Evolutionary conservation across 108 stramenopile genomes (phyloP), one percentile per base, ranked within the genome.

Genomic region (Fragilaria radians): DNA sequence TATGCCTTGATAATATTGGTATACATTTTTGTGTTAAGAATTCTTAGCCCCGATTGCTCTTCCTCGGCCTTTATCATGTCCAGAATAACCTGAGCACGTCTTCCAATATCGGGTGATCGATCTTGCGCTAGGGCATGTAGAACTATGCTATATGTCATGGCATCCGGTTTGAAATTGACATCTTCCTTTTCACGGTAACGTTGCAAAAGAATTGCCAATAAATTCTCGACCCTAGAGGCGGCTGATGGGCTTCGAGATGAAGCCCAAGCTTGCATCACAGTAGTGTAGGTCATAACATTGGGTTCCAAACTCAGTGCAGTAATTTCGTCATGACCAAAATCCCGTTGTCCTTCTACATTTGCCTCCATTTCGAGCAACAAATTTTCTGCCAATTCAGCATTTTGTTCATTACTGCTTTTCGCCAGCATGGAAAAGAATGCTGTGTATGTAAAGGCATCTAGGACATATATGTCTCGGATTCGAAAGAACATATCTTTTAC

Each of bases 211-310:
- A 65, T 55, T 5, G 65, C 46, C 28, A 88, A 54, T 1, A 88
- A 28, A 11, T 71, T 69, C 4, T 66, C 61, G 14, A 82, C 86
- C 48, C 65, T 73, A 50, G 75, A 70, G 5, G 78, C 76, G 0
- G 77, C 82, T 52, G 71, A 65, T 25, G 65, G 14, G 24, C 56
- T 47, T 11, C 76, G 72, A 53, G 77, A 76, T 62, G 80, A 82
- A 9, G 82, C 80, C 82, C 82, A 88, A 18, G 79, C 79, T 31
- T 72, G 68, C 42, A 88, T 68, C 0, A 88, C 80, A 32, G 65
- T 71, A 7, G 83, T 82, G 62, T 78, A 73, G 57, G 77, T 68
- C 19, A 75, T 31, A 0, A 73, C 72, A 53, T 82, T 83, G 0
- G 82, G 86, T 54, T 59, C 48, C 56, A 72, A 51, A 7, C 36